phyloP scores from a whole-genome alignment of 2,329 filamentous ascomycete species.

The Hypoxylon sp. region DNA sequence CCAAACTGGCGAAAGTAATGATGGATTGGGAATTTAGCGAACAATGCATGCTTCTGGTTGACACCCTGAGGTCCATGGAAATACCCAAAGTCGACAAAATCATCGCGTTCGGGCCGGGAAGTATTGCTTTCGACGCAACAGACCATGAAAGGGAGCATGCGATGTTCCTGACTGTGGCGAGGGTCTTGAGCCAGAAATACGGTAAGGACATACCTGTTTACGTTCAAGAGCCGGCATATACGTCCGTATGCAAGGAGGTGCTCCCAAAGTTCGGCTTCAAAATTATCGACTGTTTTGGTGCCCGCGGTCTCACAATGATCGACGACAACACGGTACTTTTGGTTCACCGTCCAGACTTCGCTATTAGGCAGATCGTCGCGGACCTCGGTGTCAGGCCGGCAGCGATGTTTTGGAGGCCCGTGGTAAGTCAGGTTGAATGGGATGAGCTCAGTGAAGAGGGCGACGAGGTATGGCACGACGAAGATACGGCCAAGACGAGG shows the following conservation, averaged over 20 bases:
- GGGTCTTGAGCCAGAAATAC: slow-evolving; percentile 14
- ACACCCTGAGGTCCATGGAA: neutral
- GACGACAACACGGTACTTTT: slow-evolving; percentile 41
- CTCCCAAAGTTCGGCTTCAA: slow-evolving; percentile 22
- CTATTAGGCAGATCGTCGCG: slow-evolving; percentile 36
- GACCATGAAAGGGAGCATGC: slow-evolving; percentile 16
- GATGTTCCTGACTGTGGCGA: slow-evolving; percentile 18
- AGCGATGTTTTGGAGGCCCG: slow-evolving; percentile 32
- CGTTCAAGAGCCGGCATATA: slow-evolving; percentile 36
- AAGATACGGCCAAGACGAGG: slow-evolving; percentile 21
- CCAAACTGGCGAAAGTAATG: neutral
- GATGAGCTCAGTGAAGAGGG: neutral
- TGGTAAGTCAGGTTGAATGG: neutral
- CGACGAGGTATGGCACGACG: neutral
- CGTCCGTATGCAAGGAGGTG: slow-evolving; percentile 21
- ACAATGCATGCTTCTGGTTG: neutral
- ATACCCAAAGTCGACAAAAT: slow-evolving; percentile 32
- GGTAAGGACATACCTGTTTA: neutral
- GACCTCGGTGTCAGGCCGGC: slow-evolving; percentile 38
- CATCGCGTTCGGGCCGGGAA: slow-evolving; percentile 38
- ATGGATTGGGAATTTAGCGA: neutral
- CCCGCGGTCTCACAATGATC: slow-evolving; percentile 38
- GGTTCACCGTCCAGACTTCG: slow-evolving; percentile 21
- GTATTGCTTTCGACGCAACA: neutral
- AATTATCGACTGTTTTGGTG: slow-evolving; percentile 36